Percentiles rank a stretch among this genome's conserved stretches.
These are phyloP conservation scores for Beauveria varroae DNA, from an alignment of 2,329 filamentous ascomycete species.

Conservation along the genomic window DNA sequence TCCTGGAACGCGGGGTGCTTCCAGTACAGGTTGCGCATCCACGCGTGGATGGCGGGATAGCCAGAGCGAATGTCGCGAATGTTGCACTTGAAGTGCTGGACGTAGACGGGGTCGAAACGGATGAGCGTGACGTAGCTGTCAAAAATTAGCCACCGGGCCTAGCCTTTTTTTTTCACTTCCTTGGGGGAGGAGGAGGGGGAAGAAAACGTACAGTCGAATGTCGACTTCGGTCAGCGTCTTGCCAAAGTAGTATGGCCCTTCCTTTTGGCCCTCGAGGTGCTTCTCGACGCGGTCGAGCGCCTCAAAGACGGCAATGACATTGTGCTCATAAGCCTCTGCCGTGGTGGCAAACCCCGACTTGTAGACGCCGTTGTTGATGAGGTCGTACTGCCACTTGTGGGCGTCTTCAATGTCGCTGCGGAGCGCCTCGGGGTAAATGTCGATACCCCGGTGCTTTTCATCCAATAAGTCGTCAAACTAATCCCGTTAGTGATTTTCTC, in stretches of 20 bases:
- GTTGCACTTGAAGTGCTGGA: constrained; percentile 87
- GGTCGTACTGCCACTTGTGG: constrained; percentile 73
- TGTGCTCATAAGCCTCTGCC: constrained; percentile 72
- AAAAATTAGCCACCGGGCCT: constrained; percentile 9
- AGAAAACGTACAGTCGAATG: constrained; percentile 51
- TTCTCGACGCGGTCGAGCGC: constrained; percentile 70
- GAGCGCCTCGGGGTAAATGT: constrained; percentile 62
- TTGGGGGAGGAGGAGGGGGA: background rate
- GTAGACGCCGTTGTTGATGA: constrained; percentile 66
- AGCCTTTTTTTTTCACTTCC: background rate
- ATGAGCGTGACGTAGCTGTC: constrained; percentile 58
- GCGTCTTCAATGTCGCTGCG: constrained; percentile 63
- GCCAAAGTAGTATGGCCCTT: constrained; percentile 69
- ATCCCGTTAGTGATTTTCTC: background rate
- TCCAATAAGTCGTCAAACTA: constrained; percentile 66
- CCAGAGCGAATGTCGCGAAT: constrained; percentile 75
- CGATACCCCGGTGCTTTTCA: constrained; percentile 49
- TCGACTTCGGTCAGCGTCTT: constrained; percentile 72
- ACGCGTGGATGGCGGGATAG: constrained; percentile 73
- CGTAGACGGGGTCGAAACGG: constrained; percentile 72
- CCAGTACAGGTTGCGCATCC: constrained; percentile 84
- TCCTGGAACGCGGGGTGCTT: constrained; percentile 66
- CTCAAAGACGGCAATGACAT: constrained; percentile 63
- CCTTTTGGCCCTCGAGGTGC: constrained; percentile 45
- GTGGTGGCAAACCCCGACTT: constrained; percentile 79